Evolutionary conservation across 441 rosid species (phyloP).

Genomic region (Euphorbia corollata): DNA sequence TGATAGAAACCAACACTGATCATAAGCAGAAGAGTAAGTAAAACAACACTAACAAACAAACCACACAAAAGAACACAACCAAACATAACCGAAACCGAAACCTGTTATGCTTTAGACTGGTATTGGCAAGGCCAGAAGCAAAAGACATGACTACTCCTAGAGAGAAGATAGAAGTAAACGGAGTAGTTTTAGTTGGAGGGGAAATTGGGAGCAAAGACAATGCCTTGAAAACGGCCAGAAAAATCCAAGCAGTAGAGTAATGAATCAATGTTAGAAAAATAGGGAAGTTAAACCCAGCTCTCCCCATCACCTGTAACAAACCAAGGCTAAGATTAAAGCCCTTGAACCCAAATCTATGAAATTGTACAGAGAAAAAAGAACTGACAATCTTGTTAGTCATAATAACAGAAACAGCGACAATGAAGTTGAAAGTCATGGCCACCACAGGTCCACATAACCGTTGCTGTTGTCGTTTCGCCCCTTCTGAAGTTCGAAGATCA

Average conservation of each 20-base stretch:
- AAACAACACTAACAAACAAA: neutral
- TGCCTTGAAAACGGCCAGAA: slow-evolving; percentile 66
- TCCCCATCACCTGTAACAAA: slow-evolving; percentile 64
- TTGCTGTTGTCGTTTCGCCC: slow-evolving; percentile 81
- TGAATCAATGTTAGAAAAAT: slow-evolving; percentile 78
- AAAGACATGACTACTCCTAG: slow-evolving; percentile 88
- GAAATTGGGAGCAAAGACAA: slow-evolving; percentile 70
- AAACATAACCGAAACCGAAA: slow-evolving; percentile 13
- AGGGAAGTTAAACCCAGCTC: slow-evolving; percentile 75
- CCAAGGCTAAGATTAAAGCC: neutral
- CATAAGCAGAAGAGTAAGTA: slow-evolving; percentile 18
- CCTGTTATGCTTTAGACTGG: slow-evolving; percentile 88
- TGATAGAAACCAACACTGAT: slow-evolving; percentile 92
- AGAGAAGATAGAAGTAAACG: slow-evolving; percentile 61
- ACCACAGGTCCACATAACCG: slow-evolving; percentile 66
- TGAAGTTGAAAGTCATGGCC: slow-evolving; percentile 85
- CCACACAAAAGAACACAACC: neutral
- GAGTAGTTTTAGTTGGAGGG: slow-evolving; percentile 75
- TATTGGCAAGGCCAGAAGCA: slow-evolving; percentile 89
- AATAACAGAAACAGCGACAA: slow-evolving; percentile 78
- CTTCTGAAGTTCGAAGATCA: slow-evolving; percentile 74
- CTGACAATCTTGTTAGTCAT: slow-evolving; percentile 70
- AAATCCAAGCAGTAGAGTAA: slow-evolving; percentile 66
- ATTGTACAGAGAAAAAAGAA: neutral
- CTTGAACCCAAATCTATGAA: neutral